A percentile compares a stretch with the other conserved stretches of the same genome.
Conservation (phyloP, 108 stramenopile genomes). For the Halocafeteria seosinensis region DNA sequence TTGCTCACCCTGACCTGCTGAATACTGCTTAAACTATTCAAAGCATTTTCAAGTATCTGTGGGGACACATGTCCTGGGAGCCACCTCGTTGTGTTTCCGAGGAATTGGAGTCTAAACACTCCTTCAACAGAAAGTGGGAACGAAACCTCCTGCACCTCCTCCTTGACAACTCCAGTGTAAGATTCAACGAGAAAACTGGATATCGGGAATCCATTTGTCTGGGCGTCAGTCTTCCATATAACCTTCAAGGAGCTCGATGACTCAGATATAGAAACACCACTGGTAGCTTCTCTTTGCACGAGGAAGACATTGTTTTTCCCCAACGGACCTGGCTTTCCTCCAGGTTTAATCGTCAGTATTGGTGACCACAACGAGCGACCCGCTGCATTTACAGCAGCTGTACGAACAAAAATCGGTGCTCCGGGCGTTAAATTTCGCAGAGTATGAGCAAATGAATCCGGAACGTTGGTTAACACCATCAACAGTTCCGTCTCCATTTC, state of each 20-base stretch:
- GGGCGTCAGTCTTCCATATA: slow-evolving; percentile 28
- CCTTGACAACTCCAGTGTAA: slow-evolving; percentile 28
- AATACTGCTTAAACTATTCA: slow-evolving; percentile 20
- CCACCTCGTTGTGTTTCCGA: slow-evolving; percentile 22
- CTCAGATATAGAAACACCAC: slow-evolving; percentile 35
- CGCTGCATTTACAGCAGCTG: no score
- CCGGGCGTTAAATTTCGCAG: no score
- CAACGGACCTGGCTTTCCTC: no score
- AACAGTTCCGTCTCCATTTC: no score
- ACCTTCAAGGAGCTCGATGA: slow-evolving; percentile 47
- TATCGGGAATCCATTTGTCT: slow-evolving; percentile 34
- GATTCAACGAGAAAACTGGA: slow-evolving; percentile 43
- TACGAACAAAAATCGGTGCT: no score
- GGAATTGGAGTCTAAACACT: slow-evolving; percentile 20
- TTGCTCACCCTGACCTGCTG: background rate
- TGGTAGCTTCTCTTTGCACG: background rate
- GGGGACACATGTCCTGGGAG: slow-evolving; percentile 12
- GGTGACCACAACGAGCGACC: no score
- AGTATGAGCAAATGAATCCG: no score
- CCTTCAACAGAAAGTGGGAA: slow-evolving; percentile 14
- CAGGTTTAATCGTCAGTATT: no score
- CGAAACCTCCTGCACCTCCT: slow-evolving; percentile 36
- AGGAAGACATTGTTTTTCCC: no score
- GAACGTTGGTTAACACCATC: no score
- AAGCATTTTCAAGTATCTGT: slow-evolving; percentile 17